These are phyloP conservation scores for Brachypodium distachyon DNA, from an alignment of 202 grass and related monocot species.

Conservation along the genomic window DNA sequence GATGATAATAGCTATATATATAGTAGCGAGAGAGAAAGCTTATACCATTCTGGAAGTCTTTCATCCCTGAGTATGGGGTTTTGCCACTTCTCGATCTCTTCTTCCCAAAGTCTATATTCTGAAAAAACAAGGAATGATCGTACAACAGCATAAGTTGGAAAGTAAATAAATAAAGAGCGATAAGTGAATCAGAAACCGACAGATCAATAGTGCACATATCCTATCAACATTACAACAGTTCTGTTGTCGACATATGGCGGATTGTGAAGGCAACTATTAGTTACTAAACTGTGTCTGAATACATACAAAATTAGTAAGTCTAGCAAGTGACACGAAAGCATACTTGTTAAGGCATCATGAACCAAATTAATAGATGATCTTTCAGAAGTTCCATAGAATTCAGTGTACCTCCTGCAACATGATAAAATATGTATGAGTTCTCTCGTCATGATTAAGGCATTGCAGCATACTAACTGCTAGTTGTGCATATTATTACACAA, in stretches of 20 bases:
- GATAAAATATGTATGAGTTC: conserved; percentile 5
- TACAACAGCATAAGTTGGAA: neutral
- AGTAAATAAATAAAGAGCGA: neutral
- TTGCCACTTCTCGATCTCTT: conserved; percentile 99
- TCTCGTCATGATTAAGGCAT: neutral
- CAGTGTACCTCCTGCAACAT: conserved; percentile 85
- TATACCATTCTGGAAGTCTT: conserved; percentile 89
- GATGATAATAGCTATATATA: conserved; percentile 3
- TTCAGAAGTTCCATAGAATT: conserved; percentile 97
- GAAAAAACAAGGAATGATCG: conserved; percentile 7
- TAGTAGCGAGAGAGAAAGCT: neutral
- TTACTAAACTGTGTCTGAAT: neutral
- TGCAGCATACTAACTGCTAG: neutral
- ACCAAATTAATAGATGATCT: conserved; percentile 80
- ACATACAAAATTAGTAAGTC: neutral
- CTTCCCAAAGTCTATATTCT: conserved; percentile 93
- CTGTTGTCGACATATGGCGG: neutral
- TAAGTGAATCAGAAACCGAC: neutral
- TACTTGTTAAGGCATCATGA: conserved; percentile 98
- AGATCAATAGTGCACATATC: neutral
- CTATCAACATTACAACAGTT: neutral
- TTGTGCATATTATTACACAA: neutral
- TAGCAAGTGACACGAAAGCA: conserved; percentile 20
- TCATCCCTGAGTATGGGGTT: conserved; percentile 73
- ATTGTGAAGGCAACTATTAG: neutral